Conservation (phyloP, 192 early-diverging fungal genomes). For the Backusella morwellensis region DNA sequence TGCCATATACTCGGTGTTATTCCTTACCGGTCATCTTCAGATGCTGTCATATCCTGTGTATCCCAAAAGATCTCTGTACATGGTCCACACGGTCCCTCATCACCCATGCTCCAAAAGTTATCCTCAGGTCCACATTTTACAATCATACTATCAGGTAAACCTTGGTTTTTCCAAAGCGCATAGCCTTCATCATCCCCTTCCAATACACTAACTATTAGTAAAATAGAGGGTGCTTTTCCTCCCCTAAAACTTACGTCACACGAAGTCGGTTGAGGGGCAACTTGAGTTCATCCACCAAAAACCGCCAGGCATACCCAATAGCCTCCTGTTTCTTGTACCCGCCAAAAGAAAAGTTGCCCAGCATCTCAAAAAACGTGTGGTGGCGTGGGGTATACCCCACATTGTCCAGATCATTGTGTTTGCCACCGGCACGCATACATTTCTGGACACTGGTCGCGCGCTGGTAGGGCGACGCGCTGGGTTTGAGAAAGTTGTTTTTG, state of each 20-base stretch:
- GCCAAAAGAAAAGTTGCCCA: conserved; percentile 68
- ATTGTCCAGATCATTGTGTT: conserved; percentile 64
- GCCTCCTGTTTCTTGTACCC: conserved; percentile 49
- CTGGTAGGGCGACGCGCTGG: conserved; percentile 43
- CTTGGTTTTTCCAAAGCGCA: conserved; percentile 55
- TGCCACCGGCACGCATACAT: conserved; percentile 58
- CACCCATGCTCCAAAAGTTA: conserved; percentile 68
- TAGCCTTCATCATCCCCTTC: conserved; percentile 53
- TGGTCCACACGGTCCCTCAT: conserved; percentile 63
- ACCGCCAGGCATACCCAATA: conserved; percentile 57
- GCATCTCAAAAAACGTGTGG: conserved; percentile 69
- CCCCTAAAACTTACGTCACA: conserved; percentile 45
- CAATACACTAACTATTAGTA: conserved; percentile 35
- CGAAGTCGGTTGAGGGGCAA: conserved; percentile 51
- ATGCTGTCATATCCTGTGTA: conserved; percentile 33
- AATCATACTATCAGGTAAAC: conserved; percentile 51
- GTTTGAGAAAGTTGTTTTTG: conserved; percentile 54
- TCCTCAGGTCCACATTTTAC: conserved; percentile 46
- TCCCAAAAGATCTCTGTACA: conserved; percentile 69
- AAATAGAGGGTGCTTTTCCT: too few species aligned
- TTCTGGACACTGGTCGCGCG: conserved; percentile 50
- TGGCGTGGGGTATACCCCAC: conserved; percentile 63
- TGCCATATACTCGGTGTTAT: background rate
- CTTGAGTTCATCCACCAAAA: conserved; percentile 49
- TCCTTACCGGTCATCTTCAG: conserved; percentile 29